Conservation (phyloP, 2,329 filamentous ascomycete species). For the Alternaria angustiovoidea region DNA sequence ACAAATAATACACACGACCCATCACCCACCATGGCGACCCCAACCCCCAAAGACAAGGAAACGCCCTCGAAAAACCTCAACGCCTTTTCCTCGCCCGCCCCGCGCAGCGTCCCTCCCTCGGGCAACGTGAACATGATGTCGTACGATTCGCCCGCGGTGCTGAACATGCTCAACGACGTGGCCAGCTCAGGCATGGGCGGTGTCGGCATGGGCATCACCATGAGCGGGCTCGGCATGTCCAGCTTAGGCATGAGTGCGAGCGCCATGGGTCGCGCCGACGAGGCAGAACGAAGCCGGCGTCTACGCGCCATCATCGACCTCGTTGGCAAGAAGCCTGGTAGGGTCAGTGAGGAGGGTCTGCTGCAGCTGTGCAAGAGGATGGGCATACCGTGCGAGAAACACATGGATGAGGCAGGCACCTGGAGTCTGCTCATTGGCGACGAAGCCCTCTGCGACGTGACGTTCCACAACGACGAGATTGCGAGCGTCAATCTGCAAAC, state of each 20-base stretch:
- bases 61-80: constrained; percentile 48
- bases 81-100: constrained; percentile 52
- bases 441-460: constrained; percentile 44
- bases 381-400: constrained; percentile 63
- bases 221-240: constrained; percentile 54
- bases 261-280: constrained; percentile 56
- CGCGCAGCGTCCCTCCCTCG: constrained; percentile 53
- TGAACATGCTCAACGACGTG: constrained; percentile 51
- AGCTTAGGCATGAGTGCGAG: constrained; percentile 49
- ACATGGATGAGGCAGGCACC: constrained; percentile 34
- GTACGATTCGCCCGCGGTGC: constrained; percentile 54
- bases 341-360: constrained; percentile 78
- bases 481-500: constrained; percentile 70
- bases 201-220: constrained; percentile 48
- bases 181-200: constrained; percentile 49
- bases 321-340: constrained; percentile 72
- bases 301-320: constrained; percentile 70
- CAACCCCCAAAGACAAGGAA: constrained; percentile 45
- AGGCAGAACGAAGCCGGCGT: constrained; percentile 61
- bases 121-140: constrained; percentile 49
- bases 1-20: neutral
- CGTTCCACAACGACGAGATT: constrained; percentile 49
- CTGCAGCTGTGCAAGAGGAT: constrained; percentile 72
- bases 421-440: constrained; percentile 48
- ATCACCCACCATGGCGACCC: constrained; percentile 45